A percentile compares a stretch with the other conserved stretches of the same genome.
Evolutionary conservation across 1,284 basidiomycete species (phyloP).

Genomic region (Pulveroboletus sp.): DNA sequence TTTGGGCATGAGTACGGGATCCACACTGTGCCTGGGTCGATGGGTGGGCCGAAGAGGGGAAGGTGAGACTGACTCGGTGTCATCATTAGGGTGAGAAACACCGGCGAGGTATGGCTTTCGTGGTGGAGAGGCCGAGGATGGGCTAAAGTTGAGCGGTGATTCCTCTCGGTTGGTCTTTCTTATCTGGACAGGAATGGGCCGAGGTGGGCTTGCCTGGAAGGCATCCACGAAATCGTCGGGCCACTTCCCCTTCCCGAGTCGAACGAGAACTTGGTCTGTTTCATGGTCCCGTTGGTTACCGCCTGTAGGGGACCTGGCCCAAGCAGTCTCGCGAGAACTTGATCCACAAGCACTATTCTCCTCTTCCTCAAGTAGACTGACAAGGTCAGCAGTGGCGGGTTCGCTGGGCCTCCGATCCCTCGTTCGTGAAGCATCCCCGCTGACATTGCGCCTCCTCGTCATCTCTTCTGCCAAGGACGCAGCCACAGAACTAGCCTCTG

Average conservation of each 20-base stretch:
- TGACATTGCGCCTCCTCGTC: slow-evolving; percentile 36
- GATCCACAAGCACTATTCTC: slow-evolving; percentile 48
- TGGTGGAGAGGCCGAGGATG: slow-evolving; percentile 50
- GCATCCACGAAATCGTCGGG: slow-evolving; percentile 74
- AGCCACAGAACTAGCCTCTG: slow-evolving; percentile 56
- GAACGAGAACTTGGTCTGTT: slow-evolving; percentile 41
- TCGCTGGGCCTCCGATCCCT: slow-evolving; percentile 64
- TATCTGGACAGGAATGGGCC: slow-evolving; percentile 32
- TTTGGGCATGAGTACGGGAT: slow-evolving; percentile 53
- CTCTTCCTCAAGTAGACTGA: slow-evolving; percentile 71
- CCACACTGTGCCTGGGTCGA: slow-evolving; percentile 57
- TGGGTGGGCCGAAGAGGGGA: slow-evolving; percentile 56
- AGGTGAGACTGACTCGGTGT: slow-evolving; percentile 44
- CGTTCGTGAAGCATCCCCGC: slow-evolving; percentile 32
- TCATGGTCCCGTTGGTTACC: slow-evolving; percentile 20
- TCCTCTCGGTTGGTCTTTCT: slow-evolving; percentile 26
- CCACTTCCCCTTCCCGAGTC: slow-evolving; percentile 76
- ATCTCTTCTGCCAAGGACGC: slow-evolving; percentile 43
- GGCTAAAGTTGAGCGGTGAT: slow-evolving; percentile 28
- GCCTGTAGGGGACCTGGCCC: slow-evolving; percentile 21
- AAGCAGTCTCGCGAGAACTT: slow-evolving; percentile 31
- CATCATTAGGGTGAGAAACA: slow-evolving; percentile 42
- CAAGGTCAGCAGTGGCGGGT: slow-evolving; percentile 53
- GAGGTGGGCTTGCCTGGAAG: slow-evolving; percentile 36
- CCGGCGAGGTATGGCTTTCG: slow-evolving; percentile 55